Base-by-base conservation (phyloP, 805 yeast species). In the Ogataea sp. region DNA sequence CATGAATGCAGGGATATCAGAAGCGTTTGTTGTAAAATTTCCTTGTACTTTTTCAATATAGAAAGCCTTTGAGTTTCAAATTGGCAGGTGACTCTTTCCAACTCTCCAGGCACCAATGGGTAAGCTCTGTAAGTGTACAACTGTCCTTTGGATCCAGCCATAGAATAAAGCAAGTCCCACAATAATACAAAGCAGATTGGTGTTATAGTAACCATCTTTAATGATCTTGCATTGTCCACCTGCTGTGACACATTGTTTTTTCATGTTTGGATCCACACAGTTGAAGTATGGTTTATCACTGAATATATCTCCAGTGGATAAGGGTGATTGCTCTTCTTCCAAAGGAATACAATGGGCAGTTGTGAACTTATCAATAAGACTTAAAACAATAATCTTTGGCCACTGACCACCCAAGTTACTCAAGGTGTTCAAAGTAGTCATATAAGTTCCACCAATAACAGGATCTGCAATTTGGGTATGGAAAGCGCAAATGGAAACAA, bases 401-500 rank as follows among this genome's bases (percentile, higher is more conserved):
- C 98, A 93, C 33, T 94, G 93, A 10, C 98, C 98, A 20, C 98
- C 98, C 42, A 90, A 70, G 57, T 93, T 93, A 32, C 94, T 78
- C 36, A 93, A 67, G 0, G 98, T 93, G 60, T 93, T 93, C 42
- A 93, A 67, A 1, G 95, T 80, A 0, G 98, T 93, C 97, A 93
- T 90, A 59, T 93, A 93, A 0, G 98, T 93, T 2, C 98, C 98
- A 15, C 98, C 98, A 51, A 93, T 85, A 16, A 79, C 62, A 0
- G 98, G 97, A 56, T 93, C 98, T 2, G 98, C 96, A 39, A 93
- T 84, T 50, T 81, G 79, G 3, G 97, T 90, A 62, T 90, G 97
- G 69, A 93, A 93, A 0, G 97, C 95, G 54, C 88, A 83, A 32
- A 93, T 78, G 1, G 95, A 83, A 16, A 93, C 97, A 64, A 93